Percentiles rank a stretch among this genome's conserved stretches.
phyloP scores from a whole-genome alignment of 176 grass and related monocot species.

The Hyparrhenia diplandra region DNA sequence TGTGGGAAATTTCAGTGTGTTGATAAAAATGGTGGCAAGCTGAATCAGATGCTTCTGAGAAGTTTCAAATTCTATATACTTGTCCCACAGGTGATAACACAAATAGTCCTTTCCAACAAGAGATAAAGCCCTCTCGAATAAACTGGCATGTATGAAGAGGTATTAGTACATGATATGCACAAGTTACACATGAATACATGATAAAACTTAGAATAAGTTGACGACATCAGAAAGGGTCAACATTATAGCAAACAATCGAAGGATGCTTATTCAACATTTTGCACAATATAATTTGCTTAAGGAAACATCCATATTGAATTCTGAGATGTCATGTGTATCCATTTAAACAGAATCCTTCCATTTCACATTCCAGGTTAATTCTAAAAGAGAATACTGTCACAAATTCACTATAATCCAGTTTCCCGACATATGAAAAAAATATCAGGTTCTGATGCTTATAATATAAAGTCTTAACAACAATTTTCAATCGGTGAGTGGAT shows the following conservation, averaged over 20 bases:
- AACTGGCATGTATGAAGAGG: conserved; percentile 48
- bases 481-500: background rate
- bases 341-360: background rate
- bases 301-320: background rate
- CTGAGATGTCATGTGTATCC: background rate
- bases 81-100: conserved; percentile 83
- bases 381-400: background rate
- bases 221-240: conserved; percentile 14
- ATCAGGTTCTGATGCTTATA: background rate
- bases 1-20: conserved; percentile 76
- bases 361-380: background rate
- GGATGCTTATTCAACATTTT: background rate
- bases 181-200: background rate
- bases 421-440: background rate
- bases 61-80: conserved; percentile 82
- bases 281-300: background rate
- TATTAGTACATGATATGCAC: background rate
- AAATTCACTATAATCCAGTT: background rate
- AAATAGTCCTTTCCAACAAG: conserved; percentile 85
- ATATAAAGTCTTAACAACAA: background rate
- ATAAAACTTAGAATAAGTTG: conserved; percentile 21
- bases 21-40: conserved; percentile 74
- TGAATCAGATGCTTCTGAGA: conserved; percentile 66
- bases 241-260: background rate
- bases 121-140: conserved; percentile 73